Evolutionary conservation across 202 grass and related monocot species (phyloP).

Genomic region (Setaria viridis): DNA sequence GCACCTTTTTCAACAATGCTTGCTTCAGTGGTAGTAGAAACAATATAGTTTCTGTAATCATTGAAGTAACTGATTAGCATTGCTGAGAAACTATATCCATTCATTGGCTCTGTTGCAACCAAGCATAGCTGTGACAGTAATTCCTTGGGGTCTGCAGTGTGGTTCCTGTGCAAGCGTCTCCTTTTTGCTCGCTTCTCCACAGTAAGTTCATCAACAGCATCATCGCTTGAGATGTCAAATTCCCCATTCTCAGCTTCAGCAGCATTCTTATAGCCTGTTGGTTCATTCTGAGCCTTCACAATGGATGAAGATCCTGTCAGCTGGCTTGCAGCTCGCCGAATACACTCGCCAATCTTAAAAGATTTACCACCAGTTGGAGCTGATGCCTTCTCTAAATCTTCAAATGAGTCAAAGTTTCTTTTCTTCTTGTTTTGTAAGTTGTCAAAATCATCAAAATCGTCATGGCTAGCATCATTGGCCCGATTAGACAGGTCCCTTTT

Average conservation of each 20-base stretch:
- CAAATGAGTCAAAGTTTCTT: conserved; percentile 58
- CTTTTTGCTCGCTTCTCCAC: conserved; percentile 70
- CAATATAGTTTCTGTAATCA: conserved; percentile 79
- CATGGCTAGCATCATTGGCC: conserved; percentile 49
- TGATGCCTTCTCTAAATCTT: conserved; percentile 63
- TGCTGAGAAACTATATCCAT: conserved; percentile 52
- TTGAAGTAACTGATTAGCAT: conserved; percentile 75
- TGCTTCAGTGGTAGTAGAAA: conserved; percentile 69
- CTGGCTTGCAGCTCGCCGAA: conserved; percentile 88
- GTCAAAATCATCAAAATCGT: conserved; percentile 59
- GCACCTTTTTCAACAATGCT: conserved; percentile 61
- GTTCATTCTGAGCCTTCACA: conserved; percentile 62
- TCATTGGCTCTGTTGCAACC: conserved; percentile 65
- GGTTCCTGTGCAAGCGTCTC: conserved; percentile 64
- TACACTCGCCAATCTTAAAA: conserved; percentile 96
- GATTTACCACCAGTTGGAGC: conserved; percentile 64
- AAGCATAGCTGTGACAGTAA: conserved; percentile 68
- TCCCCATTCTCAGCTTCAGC: conserved; percentile 72
- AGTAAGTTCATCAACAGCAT: conserved; percentile 52
- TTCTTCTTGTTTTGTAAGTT: conserved; percentile 54
- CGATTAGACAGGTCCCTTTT: conserved; percentile 52
- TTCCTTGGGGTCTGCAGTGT: conserved; percentile 65
- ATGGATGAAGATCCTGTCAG: conserved; percentile 70
- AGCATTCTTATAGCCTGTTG: conserved; percentile 44
- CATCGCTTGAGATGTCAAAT: conserved; percentile 92